A percentile compares a stretch with the other conserved stretches of the same genome.
These are phyloP conservation scores for Lolium multiflorum DNA, from an alignment of 176 grass and related monocot genomes.

Conservation along the genomic window DNA sequence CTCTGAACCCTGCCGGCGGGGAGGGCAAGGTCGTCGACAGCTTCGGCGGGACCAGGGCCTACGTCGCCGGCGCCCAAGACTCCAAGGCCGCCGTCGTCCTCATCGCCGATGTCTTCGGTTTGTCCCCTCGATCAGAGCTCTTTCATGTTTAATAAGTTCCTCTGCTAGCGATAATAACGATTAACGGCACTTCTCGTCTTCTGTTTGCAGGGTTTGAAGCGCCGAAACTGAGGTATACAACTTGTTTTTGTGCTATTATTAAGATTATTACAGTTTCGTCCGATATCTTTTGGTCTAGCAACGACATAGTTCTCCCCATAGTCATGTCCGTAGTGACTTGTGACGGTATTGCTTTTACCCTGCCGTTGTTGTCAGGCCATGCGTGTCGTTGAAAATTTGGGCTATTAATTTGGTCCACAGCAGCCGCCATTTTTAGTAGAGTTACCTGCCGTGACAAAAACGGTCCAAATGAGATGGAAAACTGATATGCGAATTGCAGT, in stretches of 20 bases:
- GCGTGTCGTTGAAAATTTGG: not conserved
- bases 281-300: not conserved
- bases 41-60: slow-evolving; percentile 71
- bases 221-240: slow-evolving; percentile 61
- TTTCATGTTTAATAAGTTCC: no score
- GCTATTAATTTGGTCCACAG: not conserved
- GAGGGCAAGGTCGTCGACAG: slow-evolving; percentile 73
- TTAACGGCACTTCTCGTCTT: not conserved
- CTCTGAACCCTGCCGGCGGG: slow-evolving; percentile 49
- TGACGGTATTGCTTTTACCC: not conserved
- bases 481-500: no score
- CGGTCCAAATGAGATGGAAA: not conserved
- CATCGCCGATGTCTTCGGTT: slow-evolving; percentile 76
- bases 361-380: not conserved
- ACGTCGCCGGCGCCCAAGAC: slow-evolving; percentile 50
- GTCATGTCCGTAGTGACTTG: not conserved
- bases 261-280: not conserved
- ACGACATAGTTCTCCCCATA: not conserved
- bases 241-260: not conserved
- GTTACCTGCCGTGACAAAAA: not conserved
- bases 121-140: not conserved
- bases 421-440: not conserved
- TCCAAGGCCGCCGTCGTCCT: slow-evolving; percentile 69
- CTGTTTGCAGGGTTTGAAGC: slow-evolving; percentile 37
- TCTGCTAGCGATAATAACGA: not conserved